A percentile compares a stretch with the other conserved stretches of the same genome.
Evolutionary conservation across 164 flowering plant genomes (phyloP).

Genomic region (Berberis vulgaris): DNA sequence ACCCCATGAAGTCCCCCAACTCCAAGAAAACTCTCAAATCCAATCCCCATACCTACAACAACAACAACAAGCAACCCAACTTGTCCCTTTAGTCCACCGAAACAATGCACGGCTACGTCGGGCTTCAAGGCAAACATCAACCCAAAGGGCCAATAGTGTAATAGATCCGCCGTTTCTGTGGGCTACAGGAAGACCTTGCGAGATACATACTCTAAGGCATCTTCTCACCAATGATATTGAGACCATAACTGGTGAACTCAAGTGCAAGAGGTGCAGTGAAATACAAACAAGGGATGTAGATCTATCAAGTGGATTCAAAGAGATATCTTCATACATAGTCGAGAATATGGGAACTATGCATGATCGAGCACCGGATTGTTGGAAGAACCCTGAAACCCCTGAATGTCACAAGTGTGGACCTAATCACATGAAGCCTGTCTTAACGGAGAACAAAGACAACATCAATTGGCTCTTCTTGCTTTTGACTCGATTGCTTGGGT

Average conservation of each 20-base stretch:
- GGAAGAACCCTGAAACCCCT: conserved; percentile 40
- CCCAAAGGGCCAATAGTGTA: not conserved
- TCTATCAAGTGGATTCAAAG: conserved; percentile 26
- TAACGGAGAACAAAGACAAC: conserved; percentile 32
- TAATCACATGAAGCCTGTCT: conserved; percentile 38
- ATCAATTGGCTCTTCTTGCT: conserved; percentile 50
- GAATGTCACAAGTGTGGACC: conserved; percentile 33
- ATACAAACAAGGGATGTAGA: conserved; percentile 23
- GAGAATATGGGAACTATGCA: conserved; percentile 18
- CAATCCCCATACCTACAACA: not conserved
- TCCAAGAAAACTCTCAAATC: too few species aligned
- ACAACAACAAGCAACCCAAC: not conserved
- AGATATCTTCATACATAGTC: conserved; percentile 18
- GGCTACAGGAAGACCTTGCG: conserved; percentile 27
- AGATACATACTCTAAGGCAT: conserved; percentile 14
- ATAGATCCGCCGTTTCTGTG: conserved; percentile 1
- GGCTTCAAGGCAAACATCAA: not conserved
- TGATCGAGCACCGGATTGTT: conserved; percentile 47
- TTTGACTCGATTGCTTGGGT: conserved; percentile 33
- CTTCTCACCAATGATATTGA: conserved; percentile 18
- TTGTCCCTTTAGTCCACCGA: not conserved
- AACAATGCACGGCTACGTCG: not conserved
- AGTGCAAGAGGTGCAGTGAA: conserved; percentile 58
- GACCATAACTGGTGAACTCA: conserved; percentile 38
- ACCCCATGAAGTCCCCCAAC: too few species aligned